phyloP scores from a whole-genome alignment of 2,329 filamentous ascomycete species.

The Ramularia endophylla region DNA sequence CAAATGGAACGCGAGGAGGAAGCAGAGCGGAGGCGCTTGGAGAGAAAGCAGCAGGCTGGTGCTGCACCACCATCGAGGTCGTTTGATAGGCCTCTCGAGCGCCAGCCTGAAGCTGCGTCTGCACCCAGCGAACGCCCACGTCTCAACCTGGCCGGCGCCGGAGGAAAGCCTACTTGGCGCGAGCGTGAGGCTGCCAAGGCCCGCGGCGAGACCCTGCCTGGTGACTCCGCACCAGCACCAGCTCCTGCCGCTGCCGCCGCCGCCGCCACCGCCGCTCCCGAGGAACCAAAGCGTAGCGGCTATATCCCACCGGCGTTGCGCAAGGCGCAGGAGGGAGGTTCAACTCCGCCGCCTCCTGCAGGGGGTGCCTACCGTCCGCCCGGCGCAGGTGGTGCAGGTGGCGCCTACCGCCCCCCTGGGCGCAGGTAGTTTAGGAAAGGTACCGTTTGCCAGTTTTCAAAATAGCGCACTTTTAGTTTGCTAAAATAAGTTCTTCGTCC shows the following conservation, averaged over 20 bases:
- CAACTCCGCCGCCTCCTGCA: conserved; percentile 21
- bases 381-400: conserved; percentile 13
- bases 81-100: conserved; percentile 22
- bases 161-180: conserved; percentile 61
- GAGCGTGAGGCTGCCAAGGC: conserved; percentile 58
- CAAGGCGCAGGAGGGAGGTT: conserved; percentile 26
- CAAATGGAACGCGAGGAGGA: conserved; percentile 67
- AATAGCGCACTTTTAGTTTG: too few species aligned
- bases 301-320: conserved; percentile 45
- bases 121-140: conserved; percentile 50
- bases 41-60: conserved; percentile 47
- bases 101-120: conserved; percentile 32
- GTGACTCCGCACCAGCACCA: conserved; percentile 24
- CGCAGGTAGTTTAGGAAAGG: conserved; percentile 4
- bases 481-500: too few species aligned
- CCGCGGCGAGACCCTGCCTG: conserved; percentile 30
- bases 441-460: too few species aligned
- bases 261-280: conserved; percentile 35
- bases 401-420: conserved; percentile 23
- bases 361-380: conserved; percentile 23
- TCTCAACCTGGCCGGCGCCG: conserved; percentile 51
- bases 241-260: conserved; percentile 27
- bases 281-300: conserved; percentile 35
- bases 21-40: conserved; percentile 66
- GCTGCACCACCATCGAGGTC: conserved; percentile 36